A percentile compares a stretch with the other conserved stretches of the same genome.
phyloP scores from a whole-genome alignment of 2,329 filamentous ascomycete genomes.

The Ophiostoma piceae region DNA sequence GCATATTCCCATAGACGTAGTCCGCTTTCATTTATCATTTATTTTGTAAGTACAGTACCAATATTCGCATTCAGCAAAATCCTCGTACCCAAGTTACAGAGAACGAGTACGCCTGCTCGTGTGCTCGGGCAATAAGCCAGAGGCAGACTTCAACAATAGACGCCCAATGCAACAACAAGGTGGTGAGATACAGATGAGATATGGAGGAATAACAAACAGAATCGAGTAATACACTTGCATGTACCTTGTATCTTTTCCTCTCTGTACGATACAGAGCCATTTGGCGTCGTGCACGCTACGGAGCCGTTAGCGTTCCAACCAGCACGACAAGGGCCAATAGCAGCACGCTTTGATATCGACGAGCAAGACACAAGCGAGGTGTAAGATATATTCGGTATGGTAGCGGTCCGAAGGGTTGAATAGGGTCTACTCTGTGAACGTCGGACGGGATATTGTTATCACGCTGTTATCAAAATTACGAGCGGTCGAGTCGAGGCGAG shows the following conservation, averaged over 20 bases:
- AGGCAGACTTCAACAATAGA: not conserved
- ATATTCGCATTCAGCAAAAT: not conserved
- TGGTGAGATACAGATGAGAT: not conserved
- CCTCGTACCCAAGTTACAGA: no score
- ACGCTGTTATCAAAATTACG: not conserved
- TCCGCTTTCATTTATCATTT: not conserved
- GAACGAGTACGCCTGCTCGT: not conserved
- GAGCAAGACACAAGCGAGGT: conserved; percentile 16
- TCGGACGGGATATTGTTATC: not conserved
- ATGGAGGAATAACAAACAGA: conserved; percentile 4
- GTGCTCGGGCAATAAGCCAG: not conserved
- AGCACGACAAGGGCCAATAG: conserved; percentile 19
- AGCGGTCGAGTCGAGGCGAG: not conserved
- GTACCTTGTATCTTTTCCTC: not conserved
- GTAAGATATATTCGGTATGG: not conserved
- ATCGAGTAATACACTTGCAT: conserved; percentile 19
- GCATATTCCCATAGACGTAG: not conserved
- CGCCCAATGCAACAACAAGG: not conserved
- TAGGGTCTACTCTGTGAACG: not conserved
- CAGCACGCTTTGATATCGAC: conserved; percentile 23
- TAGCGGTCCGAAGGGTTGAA: conserved; percentile 10
- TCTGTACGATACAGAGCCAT: not conserved
- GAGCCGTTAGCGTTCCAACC: conserved; percentile 21
- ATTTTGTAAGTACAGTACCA: not conserved
- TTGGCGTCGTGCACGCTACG: conserved; percentile 16